Evolutionary conservation across 2,329 filamentous ascomycete genomes (phyloP), one percentile per base, ranked within the genome.

Genomic region (Penicillium sp.): DNA sequence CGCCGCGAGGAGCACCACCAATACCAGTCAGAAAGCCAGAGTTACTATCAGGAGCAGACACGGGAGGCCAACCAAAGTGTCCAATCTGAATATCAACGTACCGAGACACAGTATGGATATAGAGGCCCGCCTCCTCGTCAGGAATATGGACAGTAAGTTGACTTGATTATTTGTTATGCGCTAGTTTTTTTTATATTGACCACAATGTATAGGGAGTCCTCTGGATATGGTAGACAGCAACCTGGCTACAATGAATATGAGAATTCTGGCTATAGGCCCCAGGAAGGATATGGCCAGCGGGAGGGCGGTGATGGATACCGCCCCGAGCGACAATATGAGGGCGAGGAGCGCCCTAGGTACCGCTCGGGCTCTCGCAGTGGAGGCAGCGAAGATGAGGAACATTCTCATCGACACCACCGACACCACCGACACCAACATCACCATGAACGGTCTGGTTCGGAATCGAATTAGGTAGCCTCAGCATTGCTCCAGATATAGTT

Each of bases 131-230:
- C 51, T 50, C 50, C 14, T 30, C 58, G 54, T 33, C 58, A 44
- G 42, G 61, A 55, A 38, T 54, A 55, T 50, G 50, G 61, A 26
- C 58, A 61, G 68, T 69, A 56, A 66, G 68, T 64, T 7, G 48
- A 47, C 19, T 38, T 56, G 31, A 53, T 51, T 44, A 22, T 45
- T 35, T 55, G 30, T 40, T 53, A 55, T 55, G 60, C 31, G 60
- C 45, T 41, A 37, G 14, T 53, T 12, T 50, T 12, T 41, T 14
- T 25, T 40, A 41, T 33, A 40, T 45, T 58, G 28, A 59, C 41
- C 35, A 38, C 12, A 42, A 36, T 47, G n/a, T 48, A 56, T 55
- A 70, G 65, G 38, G 59, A 57, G 35, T 61, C 43, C 56, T 55
- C 63, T 37, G 58, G 60, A 11, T 68, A 68, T 42, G 61, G 56